Evolutionary conservation across 2,329 filamentous ascomycete species (phyloP).

Genomic region (Monilinia polystroma): DNA sequence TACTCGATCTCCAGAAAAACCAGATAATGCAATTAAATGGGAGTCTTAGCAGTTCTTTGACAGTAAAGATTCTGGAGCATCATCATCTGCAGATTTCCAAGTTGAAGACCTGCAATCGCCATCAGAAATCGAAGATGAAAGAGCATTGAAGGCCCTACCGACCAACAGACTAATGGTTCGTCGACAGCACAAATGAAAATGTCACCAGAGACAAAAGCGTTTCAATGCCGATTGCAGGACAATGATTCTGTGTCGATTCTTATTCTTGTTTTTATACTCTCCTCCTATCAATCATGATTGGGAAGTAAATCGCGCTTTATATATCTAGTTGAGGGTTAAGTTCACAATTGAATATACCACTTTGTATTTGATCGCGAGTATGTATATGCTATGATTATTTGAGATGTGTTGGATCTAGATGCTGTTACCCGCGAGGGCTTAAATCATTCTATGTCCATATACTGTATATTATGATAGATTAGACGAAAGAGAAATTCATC

Average conservation of each 20-base stretch:
- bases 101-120: background rate
- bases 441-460: background rate
- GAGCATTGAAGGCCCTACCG: background rate
- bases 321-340: background rate
- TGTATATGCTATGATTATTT: background rate
- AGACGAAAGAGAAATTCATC: background rate
- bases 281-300: background rate
- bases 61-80: background rate
- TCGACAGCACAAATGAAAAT: background rate
- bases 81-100: background rate
- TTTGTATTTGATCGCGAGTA: background rate
- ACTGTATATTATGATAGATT: background rate
- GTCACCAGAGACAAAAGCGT: background rate
- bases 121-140: slow-evolving; percentile 3
- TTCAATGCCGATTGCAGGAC: background rate
- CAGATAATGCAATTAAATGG: background rate
- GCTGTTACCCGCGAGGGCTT: background rate
- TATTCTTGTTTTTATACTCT: no score
- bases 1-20: background rate
- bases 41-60: background rate
- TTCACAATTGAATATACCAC: background rate
- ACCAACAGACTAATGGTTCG: background rate
- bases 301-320: background rate
- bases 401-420: background rate
- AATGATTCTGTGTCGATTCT: no score